Conservation (phyloP, 352 stramenopile species). For the Blastocystis sp. region DNA sequence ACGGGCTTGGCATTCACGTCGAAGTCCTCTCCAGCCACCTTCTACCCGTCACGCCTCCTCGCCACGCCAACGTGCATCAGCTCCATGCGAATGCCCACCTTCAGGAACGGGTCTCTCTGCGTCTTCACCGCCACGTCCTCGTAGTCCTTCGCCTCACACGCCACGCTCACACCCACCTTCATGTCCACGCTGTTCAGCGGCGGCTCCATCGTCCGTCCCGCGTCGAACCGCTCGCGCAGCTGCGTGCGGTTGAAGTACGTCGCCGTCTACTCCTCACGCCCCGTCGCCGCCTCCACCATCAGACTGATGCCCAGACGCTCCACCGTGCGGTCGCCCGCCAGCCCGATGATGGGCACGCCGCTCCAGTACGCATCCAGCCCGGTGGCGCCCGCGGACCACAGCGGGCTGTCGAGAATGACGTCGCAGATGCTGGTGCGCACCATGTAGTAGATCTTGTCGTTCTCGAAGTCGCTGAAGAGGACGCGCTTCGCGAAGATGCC, state of each 20-base stretch:
- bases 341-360: constrained; percentile 43
- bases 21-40: constrained; percentile 53
- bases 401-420: constrained; percentile 38
- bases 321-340: constrained; percentile 53
- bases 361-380: constrained; percentile 63
- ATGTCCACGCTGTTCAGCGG: constrained; percentile 44
- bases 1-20: constrained; percentile 9
- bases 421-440: constrained; percentile 60
- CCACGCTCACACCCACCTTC: not conserved
- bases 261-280: constrained; percentile 27
- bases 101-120: constrained; percentile 5
- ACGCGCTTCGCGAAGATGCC: constrained; percentile 32
- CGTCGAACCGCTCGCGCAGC: constrained; percentile 3
- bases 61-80: constrained; percentile 4
- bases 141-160: constrained; percentile 19
- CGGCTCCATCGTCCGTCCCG: not conserved
- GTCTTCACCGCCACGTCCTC: constrained; percentile 33
- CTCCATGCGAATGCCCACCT: constrained; percentile 41
- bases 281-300: not conserved
- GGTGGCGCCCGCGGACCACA: constrained; percentile 56
- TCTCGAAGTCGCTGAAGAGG: constrained; percentile 67
- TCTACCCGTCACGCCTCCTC: not conserved
- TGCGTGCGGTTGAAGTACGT: constrained; percentile 59
- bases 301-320: constrained; percentile 50
- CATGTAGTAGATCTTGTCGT: constrained; percentile 54